Base-by-base conservation (phyloP, 352 stramenopile species). In the Phytophthora citrophthora region DNA sequence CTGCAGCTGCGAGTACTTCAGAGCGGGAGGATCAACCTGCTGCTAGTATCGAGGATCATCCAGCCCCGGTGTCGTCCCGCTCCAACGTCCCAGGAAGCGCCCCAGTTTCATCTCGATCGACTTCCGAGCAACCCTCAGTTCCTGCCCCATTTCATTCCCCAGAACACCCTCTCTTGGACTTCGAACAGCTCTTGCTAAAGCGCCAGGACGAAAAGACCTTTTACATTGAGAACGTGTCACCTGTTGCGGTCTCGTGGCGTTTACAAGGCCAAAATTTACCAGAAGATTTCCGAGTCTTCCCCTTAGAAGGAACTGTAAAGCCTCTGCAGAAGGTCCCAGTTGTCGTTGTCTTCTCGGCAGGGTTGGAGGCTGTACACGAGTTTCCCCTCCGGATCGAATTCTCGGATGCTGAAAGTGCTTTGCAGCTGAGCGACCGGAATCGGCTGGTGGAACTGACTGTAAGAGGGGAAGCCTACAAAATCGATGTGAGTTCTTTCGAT, bases 141-240 rank as follows among this genome's bases (percentile, higher is more conserved):
- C 29, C 16, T n/a, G 32, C 16, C 5, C 11, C 54, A 27, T 52
- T 41, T 18, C 24, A 58, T 50, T 49, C 31, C 7, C 49, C 61
- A 10, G 29, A 29, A 1, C 24, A 64, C 2, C 74, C 73, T 2
- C 49, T 91, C 0, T 64, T 98, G 16, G 89, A 98, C 59, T 98
- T 98, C 40, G 93, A 97, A 49, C 79, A 96, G 26, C 58, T 98
- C 32, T 66, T 98, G n/a, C 68, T 98, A 20, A 88, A 90, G 44
- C 83, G 88, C 0, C 73, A 88, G 40, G 91, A 98, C 32, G 89
- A 94, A 43, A 93, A 91, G 34, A 86, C 73, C 3, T 97, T 98
- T 58, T 84, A 80, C 26, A 56, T 98, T 1, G 83, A 86, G 43
- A 98, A 98, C 50, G 63, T 79, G 0, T 92, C 76, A 6, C 68